Evolutionary conservation across 768 basidiomycete genomes (phyloP), one percentile per base, ranked within the genome.

Genomic region (Lentinula lateritia): DNA sequence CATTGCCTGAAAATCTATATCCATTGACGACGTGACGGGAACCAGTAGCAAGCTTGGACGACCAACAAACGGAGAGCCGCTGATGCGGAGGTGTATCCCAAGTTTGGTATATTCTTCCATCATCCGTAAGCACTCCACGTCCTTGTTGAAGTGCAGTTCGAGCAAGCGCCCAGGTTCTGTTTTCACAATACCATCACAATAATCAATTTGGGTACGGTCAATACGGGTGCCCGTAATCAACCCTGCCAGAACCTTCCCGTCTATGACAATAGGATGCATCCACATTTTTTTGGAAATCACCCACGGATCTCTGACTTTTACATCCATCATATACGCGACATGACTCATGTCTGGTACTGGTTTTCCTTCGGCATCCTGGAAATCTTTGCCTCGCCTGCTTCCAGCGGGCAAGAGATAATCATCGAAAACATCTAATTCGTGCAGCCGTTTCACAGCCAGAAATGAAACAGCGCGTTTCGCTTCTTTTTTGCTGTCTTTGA

Each of bases 381-480:
- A 76, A 20, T 75, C 78, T 35, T 76, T 78, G 5, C 78, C 82
- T 43, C 75, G 75, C 34, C 80, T 72, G 48, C 78, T 79, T 13
- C 85, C 79, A n/a, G 81, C 76, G 0, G 94, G 93, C 9, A 93
- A 78, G 2, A 96, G 80, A 68, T 90, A 87, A 61, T 93, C 87
- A 66, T 95, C 88, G 65, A 95, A 88, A 5, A 92, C 87, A 34
- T 88, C 82, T n/a, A 92, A 74, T 34, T 78, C 75, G 62, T 87
- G 83, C 15, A 96, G 78, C 2, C 77, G 76, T 65, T 83, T 86
- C 20, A 92, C 90, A 2, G 89, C 93, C 63, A 84, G 73, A 70
- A 92, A 95, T 0, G 92, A 90, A 10, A 84, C 92, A 3, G 89
- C 89, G 6, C 93, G 86, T 66, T 86, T 92, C 0, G 94, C 93